Evolutionary conservation across 495 filamentous ascomycete genomes (phyloP).

Genomic region (Penicillium simplicissimum): DNA sequence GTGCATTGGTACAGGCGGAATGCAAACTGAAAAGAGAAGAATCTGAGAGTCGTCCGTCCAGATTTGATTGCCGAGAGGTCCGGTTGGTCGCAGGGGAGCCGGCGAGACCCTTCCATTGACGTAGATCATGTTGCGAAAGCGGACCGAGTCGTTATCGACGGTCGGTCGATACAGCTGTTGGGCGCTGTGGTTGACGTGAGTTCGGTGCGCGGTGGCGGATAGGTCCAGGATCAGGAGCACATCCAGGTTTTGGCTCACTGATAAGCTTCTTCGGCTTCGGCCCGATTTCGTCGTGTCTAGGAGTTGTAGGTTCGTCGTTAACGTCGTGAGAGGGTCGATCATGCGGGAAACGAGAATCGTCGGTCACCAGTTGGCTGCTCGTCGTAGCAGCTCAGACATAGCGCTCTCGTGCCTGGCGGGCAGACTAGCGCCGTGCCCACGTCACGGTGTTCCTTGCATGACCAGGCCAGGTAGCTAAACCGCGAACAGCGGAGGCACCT

Average conservation of each 20-base stretch:
- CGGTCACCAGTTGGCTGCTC: neutral
- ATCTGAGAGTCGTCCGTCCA: neutral
- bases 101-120: neutral
- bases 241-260: neutral
- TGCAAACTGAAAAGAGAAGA: neutral
- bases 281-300: neutral
- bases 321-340: neutral
- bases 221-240: neutral
- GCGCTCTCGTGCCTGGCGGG: neutral
- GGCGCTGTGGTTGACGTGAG: neutral
- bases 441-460: neutral
- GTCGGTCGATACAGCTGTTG: neutral
- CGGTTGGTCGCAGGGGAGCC: neutral
- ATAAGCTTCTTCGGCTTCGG: neutral
- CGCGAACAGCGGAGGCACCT: neutral
- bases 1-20: neutral
- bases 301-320: neutral
- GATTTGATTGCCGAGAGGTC: neutral
- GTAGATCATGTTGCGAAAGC: neutral
- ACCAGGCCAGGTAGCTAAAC: neutral
- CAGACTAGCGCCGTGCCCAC: neutral
- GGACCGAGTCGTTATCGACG: neutral
- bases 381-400: neutral
- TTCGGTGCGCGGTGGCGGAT: neutral
- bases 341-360: neutral